Evolutionary conservation across 495 filamentous ascomycete genomes (phyloP), one percentile per base, ranked within the genome.

Genomic region (Bryoglossum gracile): DNA sequence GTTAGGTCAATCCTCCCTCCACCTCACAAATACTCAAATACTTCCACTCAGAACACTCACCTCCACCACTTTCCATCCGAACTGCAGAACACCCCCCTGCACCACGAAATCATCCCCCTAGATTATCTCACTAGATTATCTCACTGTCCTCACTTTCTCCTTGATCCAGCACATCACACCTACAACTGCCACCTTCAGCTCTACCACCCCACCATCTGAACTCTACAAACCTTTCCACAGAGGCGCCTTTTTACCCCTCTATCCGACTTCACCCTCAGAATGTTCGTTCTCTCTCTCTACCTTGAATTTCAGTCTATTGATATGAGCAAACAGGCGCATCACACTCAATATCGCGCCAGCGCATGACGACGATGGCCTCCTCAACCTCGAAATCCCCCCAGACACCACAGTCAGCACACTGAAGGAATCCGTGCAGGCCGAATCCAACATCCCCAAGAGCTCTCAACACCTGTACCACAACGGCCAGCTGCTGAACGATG

Each of bases 391-490:
- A 49, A 82, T 96, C 50, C 82, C 80, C 50, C 73, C 80, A 33
- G 85, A 84, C 57, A 89, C 92, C 76, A 89, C 84, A n/a, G 63
- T 96, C 46, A 81, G 81, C 56, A 84, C 85, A 38, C 78, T 98
- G 45, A 95, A 95, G 67, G 84, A 79, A 59, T 84, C 87, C 61
- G 83, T 98, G 54, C 68, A 77, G 52, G 72, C 70, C 47, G 78
- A 81, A 59, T 64, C 67, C 0, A 54, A 62, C 35, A 71, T 77
- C 56, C 74, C 80, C 21, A 65, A 69, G 8, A 68, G 67, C 28
- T 65, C 78, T 18, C 83, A 86, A 51, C 78, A 84, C 57, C 77
- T 96, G 58, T 92, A 89, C 65, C 88, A 90, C 69, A 95, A 97
- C 61, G 90, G 89, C 48, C 78, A 80, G 36, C 78, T 92, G 18